Conservation (phyloP, 495 filamentous ascomycete species). For the Hypoxylon lienhwacheense region DNA sequence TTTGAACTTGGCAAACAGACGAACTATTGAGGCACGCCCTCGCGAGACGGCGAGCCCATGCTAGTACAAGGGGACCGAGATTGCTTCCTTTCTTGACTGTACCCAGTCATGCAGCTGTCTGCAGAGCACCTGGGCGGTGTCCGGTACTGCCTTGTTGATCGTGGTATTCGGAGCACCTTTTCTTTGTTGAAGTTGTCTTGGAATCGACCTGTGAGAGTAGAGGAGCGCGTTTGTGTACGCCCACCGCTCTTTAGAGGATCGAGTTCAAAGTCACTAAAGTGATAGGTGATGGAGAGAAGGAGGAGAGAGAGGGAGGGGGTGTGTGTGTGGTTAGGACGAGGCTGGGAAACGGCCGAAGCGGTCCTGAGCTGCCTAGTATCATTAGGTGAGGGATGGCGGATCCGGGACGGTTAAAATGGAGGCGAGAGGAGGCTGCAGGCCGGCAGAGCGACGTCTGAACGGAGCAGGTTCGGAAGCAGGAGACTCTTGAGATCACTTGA, state of each 20-base stretch:
- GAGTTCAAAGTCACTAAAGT: constrained; percentile 45
- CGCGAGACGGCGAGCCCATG: constrained; percentile 37
- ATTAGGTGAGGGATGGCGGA: constrained; percentile 17
- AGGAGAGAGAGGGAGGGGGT: constrained; percentile 18
- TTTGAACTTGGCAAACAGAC: constrained; percentile 42
- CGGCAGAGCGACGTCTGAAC: constrained; percentile 18
- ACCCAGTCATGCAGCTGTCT: constrained; percentile 42
- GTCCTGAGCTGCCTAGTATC: constrained; percentile 12
- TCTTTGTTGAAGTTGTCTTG: constrained; percentile 49
- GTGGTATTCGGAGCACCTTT: constrained; percentile 46
- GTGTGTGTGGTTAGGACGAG: too few species aligned
- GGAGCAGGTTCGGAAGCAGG: constrained; percentile 27
- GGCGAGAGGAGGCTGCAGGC: constrained; percentile 15
- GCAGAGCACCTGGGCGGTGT: constrained; percentile 42
- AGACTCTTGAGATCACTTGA: constrained; percentile 22
- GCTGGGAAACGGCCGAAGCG: constrained; percentile 16
- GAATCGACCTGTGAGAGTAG: constrained; percentile 49
- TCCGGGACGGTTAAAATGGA: constrained; percentile 21
- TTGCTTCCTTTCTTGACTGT: constrained; percentile 45
- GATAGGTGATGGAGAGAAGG: constrained; percentile 42
- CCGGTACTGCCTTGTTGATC: constrained; percentile 39
- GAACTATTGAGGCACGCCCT: constrained; percentile 37
- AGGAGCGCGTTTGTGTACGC: constrained; percentile 44
- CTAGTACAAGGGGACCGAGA: constrained; percentile 45
- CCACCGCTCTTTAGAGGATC: constrained; percentile 51